phyloP scores from a whole-genome alignment of 441 rosid genomes.

The Lepidium campestre region DNA sequence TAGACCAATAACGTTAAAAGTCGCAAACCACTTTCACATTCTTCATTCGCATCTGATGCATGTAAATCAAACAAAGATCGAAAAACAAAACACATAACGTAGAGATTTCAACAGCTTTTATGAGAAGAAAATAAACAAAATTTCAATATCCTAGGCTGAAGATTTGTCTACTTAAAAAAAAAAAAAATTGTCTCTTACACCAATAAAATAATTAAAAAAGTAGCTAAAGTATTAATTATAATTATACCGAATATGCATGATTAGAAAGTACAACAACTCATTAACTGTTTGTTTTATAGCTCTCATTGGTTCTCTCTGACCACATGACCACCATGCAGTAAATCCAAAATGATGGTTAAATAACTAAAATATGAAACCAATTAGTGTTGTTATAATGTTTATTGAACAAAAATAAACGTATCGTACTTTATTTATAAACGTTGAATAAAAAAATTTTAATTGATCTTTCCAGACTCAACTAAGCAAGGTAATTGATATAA shows the following conservation, averaged over 20 bases:
- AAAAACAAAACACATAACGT: not conserved
- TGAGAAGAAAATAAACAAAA: slow-evolving; percentile 3
- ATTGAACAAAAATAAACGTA: not conserved
- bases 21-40: not conserved
- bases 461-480: not conserved
- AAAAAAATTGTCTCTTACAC: no score
- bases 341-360: not conserved
- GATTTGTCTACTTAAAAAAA: no score
- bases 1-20: no score
- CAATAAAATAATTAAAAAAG: slow-evolving; percentile 5
- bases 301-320: not conserved
- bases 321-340: slow-evolving; percentile 7
- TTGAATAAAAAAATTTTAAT: not conserved
- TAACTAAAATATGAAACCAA: not conserved
- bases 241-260: slow-evolving; percentile 2
- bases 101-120: slow-evolving; percentile 11
- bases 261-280: not conserved
- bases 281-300: not conserved
- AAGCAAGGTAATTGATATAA: not conserved
- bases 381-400: not conserved
- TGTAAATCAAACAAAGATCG: not conserved
- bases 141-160: slow-evolving; percentile 10
- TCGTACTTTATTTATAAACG: not conserved
- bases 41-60: not conserved
- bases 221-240: not conserved